A percentile compares a stretch with the other conserved stretches of the same genome.
These are phyloP conservation scores for Pseudozyma sp. DNA, from an alignment of 1,284 basidiomycete genomes.

Conservation along the genomic window DNA sequence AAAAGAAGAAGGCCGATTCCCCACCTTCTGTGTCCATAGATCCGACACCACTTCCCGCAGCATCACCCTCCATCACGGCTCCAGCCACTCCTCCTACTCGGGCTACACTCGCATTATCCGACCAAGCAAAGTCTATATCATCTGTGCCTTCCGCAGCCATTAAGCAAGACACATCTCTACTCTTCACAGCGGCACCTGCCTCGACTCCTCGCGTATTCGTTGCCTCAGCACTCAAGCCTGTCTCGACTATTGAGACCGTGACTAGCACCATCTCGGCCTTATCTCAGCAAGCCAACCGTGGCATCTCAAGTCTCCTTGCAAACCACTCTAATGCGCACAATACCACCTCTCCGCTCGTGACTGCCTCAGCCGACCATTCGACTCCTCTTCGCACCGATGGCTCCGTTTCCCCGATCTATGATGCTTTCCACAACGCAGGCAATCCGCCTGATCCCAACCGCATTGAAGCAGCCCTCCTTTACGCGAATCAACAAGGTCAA, in stretches of 20 bases:
- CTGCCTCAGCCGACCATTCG: conserved; percentile 9
- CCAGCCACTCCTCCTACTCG: not conserved
- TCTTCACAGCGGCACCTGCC: not conserved
- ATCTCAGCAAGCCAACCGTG: conserved; percentile 44
- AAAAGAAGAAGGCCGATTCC: conserved; percentile 33
- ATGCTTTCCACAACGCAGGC: conserved; percentile 44
- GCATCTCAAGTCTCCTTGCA: conserved; percentile 35
- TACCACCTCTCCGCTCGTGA: conserved; percentile 15
- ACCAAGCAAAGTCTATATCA: conserved; percentile 1
- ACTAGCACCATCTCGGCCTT: conserved; percentile 43
- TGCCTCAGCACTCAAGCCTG: conserved; percentile 33
- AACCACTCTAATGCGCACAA: conserved; percentile 13
- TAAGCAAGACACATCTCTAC: not conserved
- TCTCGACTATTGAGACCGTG: conserved; percentile 37
- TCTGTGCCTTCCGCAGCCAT: not conserved
- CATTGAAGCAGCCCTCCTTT: conserved; percentile 25
- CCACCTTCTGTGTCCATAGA: not conserved
- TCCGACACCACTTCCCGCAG: not conserved
- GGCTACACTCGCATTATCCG: not conserved
- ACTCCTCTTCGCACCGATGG: conserved; percentile 33
- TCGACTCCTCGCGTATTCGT: conserved; percentile 23
- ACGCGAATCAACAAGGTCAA: not conserved
- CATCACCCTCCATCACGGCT: conserved; percentile 1
- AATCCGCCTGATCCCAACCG: conserved; percentile 15
- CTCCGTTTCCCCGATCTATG: conserved; percentile 48